These are phyloP conservation scores for Leptographium lundbergii DNA, from an alignment of 2,329 filamentous ascomycete species.

Conservation along the genomic window DNA sequence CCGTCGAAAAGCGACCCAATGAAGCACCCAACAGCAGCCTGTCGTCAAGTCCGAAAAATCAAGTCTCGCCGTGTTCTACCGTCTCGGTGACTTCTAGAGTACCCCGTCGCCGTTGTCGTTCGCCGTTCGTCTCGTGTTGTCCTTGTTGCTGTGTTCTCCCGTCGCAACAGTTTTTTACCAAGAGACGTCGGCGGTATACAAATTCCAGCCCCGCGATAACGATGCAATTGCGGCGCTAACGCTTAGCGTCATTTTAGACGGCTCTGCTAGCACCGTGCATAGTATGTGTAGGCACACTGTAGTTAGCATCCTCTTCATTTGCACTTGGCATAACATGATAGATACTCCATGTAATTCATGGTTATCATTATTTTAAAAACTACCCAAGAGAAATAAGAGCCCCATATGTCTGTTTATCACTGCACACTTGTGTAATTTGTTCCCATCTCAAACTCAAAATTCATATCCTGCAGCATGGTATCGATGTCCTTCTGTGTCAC, in stretches of 20 bases:
- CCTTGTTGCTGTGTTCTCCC: background rate
- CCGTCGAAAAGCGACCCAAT: too few relatives aligned
- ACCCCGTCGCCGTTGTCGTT: background rate
- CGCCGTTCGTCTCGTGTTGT: background rate
- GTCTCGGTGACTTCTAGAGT: background rate
- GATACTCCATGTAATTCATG: background rate
- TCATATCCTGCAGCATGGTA: slow-evolving; percentile 29
- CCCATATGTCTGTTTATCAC: too few relatives aligned
- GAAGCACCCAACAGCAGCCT: too few relatives aligned
- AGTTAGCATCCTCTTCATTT: background rate
- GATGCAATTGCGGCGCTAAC: background rate
- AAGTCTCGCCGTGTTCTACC: background rate
- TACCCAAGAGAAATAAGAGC: background rate
- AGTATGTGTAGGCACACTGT: background rate
- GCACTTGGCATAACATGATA: background rate
- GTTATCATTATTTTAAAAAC: background rate
- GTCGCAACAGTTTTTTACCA: background rate
- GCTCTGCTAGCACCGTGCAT: background rate
- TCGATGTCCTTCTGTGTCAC: slow-evolving; percentile 25
- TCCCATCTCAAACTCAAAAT: slow-evolving; percentile 23
- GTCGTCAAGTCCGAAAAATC: too few relatives aligned
- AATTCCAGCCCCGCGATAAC: slow-evolving; percentile 1
- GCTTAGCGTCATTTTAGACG: background rate
- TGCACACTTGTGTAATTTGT: background rate
- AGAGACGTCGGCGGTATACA: background rate